These are phyloP conservation scores for Aethionema arabicum DNA, from an alignment of 345 rosid species.

Conservation along the genomic window DNA sequence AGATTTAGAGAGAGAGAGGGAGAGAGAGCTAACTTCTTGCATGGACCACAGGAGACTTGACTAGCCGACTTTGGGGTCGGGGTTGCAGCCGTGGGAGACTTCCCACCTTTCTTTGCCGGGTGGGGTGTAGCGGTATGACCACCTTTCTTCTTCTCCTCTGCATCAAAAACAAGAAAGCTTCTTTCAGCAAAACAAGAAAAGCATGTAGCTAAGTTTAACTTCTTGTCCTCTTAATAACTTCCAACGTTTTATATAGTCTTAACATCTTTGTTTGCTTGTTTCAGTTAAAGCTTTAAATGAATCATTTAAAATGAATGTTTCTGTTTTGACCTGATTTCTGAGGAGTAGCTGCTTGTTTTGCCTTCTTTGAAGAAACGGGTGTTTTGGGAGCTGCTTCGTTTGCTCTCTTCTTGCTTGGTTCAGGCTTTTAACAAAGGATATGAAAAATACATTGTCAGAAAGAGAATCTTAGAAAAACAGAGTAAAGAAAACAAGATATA, in stretches of 20 bases:
- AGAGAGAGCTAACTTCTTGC: constrained; percentile 54
- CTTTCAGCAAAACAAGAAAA: too few relatives aligned
- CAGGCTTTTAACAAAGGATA: constrained; percentile 8
- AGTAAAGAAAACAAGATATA: neutral
- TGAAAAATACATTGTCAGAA: neutral
- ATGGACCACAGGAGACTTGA: constrained; percentile 62
- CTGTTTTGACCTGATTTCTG: constrained; percentile 51
- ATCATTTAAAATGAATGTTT: neutral
- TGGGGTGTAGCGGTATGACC: constrained; percentile 79
- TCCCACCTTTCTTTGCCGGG: constrained; percentile 63
- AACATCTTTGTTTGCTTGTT: neutral
- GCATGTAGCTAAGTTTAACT: too few relatives aligned
- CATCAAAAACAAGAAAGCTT: neutral
- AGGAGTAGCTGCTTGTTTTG: constrained; percentile 49
- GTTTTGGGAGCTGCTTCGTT: constrained; percentile 55
- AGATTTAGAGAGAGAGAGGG: neutral
- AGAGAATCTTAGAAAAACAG: neutral
- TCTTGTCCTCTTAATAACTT: too few relatives aligned
- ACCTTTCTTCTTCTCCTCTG: constrained; percentile 70
- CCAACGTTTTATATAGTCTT: too few relatives aligned
- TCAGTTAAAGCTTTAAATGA: neutral
- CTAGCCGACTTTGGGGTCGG: constrained; percentile 67
- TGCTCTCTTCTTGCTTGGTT: constrained; percentile 56
- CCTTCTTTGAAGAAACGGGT: constrained; percentile 59
- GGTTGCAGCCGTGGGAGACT: constrained; percentile 28